These are phyloP conservation scores for Entonaema liquescens DNA, from an alignment of 495 filamentous ascomycete genomes.

Conservation along the genomic window DNA sequence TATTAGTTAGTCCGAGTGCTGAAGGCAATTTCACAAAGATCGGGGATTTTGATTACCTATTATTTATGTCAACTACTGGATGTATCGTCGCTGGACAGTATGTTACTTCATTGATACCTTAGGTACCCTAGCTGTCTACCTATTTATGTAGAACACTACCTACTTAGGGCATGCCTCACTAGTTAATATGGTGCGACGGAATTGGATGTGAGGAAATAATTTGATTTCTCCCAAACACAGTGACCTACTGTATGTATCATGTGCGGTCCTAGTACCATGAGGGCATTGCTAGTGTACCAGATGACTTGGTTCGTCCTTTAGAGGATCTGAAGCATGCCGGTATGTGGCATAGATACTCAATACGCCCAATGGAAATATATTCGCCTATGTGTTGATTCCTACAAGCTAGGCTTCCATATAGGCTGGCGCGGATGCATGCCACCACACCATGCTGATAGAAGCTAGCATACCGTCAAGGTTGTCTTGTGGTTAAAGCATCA, in stretches of 20 bases:
- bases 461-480: constrained; percentile 29
- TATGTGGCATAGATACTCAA: constrained; percentile 27
- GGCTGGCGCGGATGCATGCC: constrained; percentile 34
- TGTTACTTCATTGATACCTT: background rate
- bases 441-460: constrained; percentile 39
- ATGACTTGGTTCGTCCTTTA: constrained; percentile 24
- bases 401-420: constrained; percentile 32
- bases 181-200: constrained; percentile 22
- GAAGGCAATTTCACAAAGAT: background rate
- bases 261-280: constrained; percentile 18
- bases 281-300: constrained; percentile 12
- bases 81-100: background rate
- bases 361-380: constrained; percentile 16
- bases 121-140: background rate
- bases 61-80: no score
- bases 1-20: background rate
- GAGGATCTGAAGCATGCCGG: constrained; percentile 33
- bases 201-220: constrained; percentile 9
- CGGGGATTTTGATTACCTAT: background rate
- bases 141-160: background rate
- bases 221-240: constrained; percentile 12
- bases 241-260: constrained; percentile 27
- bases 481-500: constrained; percentile 21
- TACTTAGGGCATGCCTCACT: background rate
- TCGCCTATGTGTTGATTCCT: constrained; percentile 31